Evolutionary conservation across 2,329 filamentous ascomycete species (phyloP), one percentile per base, ranked within the genome.

Genomic region (Xylaria multiplex): DNA sequence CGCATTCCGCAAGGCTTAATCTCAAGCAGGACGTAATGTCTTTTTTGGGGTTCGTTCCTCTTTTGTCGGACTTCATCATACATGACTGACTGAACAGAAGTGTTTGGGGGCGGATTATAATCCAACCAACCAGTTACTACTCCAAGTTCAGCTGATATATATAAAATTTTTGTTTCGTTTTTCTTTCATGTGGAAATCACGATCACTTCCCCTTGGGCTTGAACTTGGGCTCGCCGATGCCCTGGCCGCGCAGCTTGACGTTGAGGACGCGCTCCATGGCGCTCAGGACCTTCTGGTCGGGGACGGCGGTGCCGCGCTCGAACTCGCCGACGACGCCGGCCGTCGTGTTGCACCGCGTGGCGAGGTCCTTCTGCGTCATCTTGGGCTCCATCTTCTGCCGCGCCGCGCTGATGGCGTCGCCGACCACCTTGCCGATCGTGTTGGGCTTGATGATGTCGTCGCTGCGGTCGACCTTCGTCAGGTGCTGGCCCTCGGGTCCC

Each of bases 361-460:
- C 95, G 46, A 90, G 84, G 72, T 90, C 87, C 81, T 96, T 96
- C 82, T 98, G 96, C 64, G 94, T 96, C 93, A 98, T 95, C 84
- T 97, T 96, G 81, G 94, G 93, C 81, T 91, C 91, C 79, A 93
- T 90, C 78, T 91, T 88, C 78, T 89, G 89, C 71, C 96, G 92
- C 62, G 91, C 88, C 76, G 90, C 87, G 76, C 89, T 86, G 82
- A 98, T 97, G 71, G 91, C 92, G 72, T 92, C 88, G 75, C 92
- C 93, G 71, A 98, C 93, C 63, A 87, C 85, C 76, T 86, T 85
- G 78, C 93, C 93, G 65, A 97, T 85, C 53, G 93, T 96, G 84
- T 97, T 97, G 77, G 93, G 94, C 85, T 97, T 97, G 82, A 98
- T 91, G 82, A 97, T 97, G 79, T 97, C 96, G 85, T 98, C 94